A percentile compares a stretch with the other conserved stretches of the same genome.
Evolutionary conservation across 1,139 yeast genomes (phyloP).

Genomic region (Debaryomycetaceae sp.): DNA sequence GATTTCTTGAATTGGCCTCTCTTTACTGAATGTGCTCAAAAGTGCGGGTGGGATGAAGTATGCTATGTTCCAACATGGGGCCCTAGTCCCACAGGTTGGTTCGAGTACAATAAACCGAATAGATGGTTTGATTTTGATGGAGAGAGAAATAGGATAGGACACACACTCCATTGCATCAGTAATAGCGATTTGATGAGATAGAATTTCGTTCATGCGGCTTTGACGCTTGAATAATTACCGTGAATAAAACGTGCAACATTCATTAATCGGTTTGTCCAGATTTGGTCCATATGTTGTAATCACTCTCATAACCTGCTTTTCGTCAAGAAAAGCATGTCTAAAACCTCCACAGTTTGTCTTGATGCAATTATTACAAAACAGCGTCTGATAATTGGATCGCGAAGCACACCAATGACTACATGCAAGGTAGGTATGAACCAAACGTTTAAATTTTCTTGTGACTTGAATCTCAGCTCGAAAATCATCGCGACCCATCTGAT

Average conservation of each 20-base stretch:
- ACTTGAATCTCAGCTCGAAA: no score
- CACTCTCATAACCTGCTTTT: no score
- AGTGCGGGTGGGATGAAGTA: constrained; percentile 41
- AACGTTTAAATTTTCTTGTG: no score
- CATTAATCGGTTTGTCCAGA: no score
- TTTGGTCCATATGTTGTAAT: no score
- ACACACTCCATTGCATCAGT: constrained; percentile 7
- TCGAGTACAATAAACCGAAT: not conserved
- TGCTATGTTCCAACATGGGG: constrained; percentile 59
- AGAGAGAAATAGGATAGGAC: constrained; percentile 6
- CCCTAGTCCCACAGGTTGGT: constrained; percentile 34
- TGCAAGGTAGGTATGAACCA: no score
- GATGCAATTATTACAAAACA: no score
- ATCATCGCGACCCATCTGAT: no score
- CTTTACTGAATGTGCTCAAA: constrained; percentile 34
- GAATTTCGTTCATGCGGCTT: not conserved
- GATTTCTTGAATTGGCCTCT: constrained; percentile 37
- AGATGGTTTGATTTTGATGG: constrained; percentile 9
- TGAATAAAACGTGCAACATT: no score
- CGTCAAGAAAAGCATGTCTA: not conserved
- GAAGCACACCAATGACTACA: no score
- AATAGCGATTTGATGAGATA: constrained; percentile 1
- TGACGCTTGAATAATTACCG: not conserved
- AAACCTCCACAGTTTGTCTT: not conserved
- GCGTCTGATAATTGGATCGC: no score